Conservation (phyloP, 179 eudicot species). For the Corrigiola litoralis region DNA sequence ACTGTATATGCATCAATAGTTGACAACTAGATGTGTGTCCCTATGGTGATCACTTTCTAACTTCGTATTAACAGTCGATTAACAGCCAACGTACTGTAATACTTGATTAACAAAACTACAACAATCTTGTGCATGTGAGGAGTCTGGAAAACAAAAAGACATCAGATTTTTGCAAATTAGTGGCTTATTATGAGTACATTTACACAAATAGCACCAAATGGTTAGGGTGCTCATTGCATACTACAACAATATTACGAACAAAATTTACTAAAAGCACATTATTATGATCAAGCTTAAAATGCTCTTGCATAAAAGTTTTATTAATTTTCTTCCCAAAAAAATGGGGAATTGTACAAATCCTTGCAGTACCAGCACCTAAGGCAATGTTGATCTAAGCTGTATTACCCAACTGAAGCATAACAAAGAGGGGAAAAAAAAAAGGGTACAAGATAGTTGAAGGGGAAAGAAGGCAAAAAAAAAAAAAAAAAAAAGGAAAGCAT, state of each 20-base stretch:
- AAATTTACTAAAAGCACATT: neutral
- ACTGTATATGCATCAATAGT: too few species aligned
- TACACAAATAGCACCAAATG: too few species aligned
- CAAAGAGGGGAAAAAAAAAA: neutral
- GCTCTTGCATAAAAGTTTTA: slow-evolving; percentile 23
- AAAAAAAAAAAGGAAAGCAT: neutral
- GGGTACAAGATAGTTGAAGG: neutral
- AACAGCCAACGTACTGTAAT: too few species aligned
- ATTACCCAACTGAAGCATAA: slow-evolving; percentile 1
- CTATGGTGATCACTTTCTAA: too few species aligned
- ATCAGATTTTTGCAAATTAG: too few species aligned
- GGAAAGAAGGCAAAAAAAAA: neutral
- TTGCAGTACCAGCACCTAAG: slow-evolving; percentile 24
- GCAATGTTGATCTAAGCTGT: slow-evolving; percentile 13
- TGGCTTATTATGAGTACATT: too few species aligned
- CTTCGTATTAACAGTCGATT: too few species aligned
- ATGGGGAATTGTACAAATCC: slow-evolving; percentile 31
- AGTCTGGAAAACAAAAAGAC: too few species aligned
- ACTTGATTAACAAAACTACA: too few species aligned
- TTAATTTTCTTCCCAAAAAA: slow-evolving; percentile 32
- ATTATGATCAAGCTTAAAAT: slow-evolving; percentile 12
- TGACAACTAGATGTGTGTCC: too few species aligned
- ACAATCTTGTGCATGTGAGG: too few species aligned
- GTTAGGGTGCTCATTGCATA: too few species aligned
- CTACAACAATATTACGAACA: neutral